These are phyloP conservation scores for Rasamsonia emersonii DNA, from an alignment of 2,329 filamentous ascomycete species.

Conservation along the genomic window DNA sequence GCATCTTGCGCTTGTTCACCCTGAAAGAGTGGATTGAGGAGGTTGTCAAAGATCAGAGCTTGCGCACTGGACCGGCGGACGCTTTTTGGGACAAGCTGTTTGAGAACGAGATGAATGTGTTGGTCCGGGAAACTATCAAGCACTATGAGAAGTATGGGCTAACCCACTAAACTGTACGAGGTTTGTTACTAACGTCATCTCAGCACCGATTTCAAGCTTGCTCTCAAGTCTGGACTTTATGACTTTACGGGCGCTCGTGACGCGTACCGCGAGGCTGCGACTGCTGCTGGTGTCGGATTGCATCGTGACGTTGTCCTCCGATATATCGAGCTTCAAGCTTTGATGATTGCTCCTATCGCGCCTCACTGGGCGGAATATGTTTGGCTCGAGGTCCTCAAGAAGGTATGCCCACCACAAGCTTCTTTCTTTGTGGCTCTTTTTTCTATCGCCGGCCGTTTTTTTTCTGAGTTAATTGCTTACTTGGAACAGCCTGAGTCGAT, in stretches of 20 bases:
- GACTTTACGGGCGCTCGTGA: constrained; percentile 84
- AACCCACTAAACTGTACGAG: background rate
- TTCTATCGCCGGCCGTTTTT: no score
- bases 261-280: constrained; percentile 78
- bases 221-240: constrained; percentile 79
- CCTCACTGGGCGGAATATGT: constrained; percentile 94
- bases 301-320: constrained; percentile 69
- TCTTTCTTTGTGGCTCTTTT: no score
- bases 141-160: constrained; percentile 60
- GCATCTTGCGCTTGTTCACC: constrained; percentile 74
- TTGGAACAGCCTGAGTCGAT: constrained; percentile 53
- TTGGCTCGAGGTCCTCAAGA: constrained; percentile 83
- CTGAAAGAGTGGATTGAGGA: constrained; percentile 91
- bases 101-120: constrained; percentile 80
- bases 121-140: constrained; percentile 68
- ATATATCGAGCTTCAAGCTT: constrained; percentile 79
- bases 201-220: constrained; percentile 71
- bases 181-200: constrained; percentile 8
- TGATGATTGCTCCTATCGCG: constrained; percentile 73
- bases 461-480: constrained; percentile 1
- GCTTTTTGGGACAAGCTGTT: constrained; percentile 83
- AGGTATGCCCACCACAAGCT: constrained; percentile 24
- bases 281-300: constrained; percentile 71
- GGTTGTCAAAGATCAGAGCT: constrained; percentile 61
- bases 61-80: constrained; percentile 68